phyloP scores from a whole-genome alignment of 768 basidiomycete genomes.

The Gloeophyllum trabeum region DNA sequence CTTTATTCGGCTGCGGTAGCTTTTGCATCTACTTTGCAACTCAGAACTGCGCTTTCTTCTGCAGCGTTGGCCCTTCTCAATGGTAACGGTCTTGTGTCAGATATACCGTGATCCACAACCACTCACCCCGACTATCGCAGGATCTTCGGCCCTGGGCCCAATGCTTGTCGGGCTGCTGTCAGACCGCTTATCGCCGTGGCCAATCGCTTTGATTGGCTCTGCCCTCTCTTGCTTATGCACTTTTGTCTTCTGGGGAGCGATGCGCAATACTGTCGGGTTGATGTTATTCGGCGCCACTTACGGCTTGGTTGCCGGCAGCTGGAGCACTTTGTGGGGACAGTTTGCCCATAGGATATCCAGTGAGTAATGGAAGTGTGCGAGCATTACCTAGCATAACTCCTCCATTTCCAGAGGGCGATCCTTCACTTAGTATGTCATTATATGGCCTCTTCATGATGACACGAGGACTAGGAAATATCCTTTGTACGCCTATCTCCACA shows the following conservation, averaged over 20 bases:
- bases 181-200: slow-evolving; percentile 17
- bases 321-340: slow-evolving; percentile 16
- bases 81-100: slow-evolving; percentile 9
- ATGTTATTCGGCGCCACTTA: slow-evolving; percentile 15
- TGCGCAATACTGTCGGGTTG: slow-evolving; percentile 15
- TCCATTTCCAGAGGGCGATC: slow-evolving; percentile 14
- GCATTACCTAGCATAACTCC: not conserved
- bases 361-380: slow-evolving; percentile 6
- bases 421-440: slow-evolving; percentile 11
- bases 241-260: slow-evolving; percentile 20
- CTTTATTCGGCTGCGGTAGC: slow-evolving; percentile 4
- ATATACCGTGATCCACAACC: slow-evolving; percentile 2
- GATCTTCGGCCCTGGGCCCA: slow-evolving; percentile 13
- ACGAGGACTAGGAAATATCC: slow-evolving; percentile 20
- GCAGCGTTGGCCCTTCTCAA: slow-evolving; percentile 11
- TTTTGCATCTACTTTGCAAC: slow-evolving; percentile 8
- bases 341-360: slow-evolving; percentile 15
- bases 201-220: slow-evolving; percentile 10
- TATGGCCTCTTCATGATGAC: slow-evolving; percentile 16
- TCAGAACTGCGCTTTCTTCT: slow-evolving; percentile 5
- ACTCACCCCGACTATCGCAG: not conserved
- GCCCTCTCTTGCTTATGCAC: slow-evolving; percentile 12
- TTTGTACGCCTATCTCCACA: slow-evolving; percentile 18
- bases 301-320: slow-evolving; percentile 16
- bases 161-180: slow-evolving; percentile 16